Conservation (phyloP, 2,329 filamentous ascomycete genomes). For the Periconia macrospinosa region DNA sequence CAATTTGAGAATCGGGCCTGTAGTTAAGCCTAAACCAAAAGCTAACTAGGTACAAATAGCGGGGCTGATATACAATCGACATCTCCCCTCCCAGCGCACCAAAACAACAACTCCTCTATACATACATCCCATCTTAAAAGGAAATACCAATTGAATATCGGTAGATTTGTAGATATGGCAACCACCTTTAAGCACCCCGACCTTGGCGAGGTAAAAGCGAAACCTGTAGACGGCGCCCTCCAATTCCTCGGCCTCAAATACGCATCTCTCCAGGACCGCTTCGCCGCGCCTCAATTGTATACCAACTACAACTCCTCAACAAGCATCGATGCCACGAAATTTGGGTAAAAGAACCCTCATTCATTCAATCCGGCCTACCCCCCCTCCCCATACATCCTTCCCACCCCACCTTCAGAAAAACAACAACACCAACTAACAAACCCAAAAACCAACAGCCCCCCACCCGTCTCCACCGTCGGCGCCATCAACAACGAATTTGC, state of each 20-base stretch:
- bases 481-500: slow-evolving; percentile 51
- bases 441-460: slow-evolving; percentile 12
- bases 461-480: slow-evolving; percentile 43
- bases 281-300: slow-evolving; percentile 37
- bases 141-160: no score
- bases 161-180: slow-evolving; percentile 14
- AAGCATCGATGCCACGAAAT: slow-evolving; percentile 37
- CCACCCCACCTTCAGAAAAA: no score
- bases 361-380: not conserved
- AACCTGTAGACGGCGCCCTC: slow-evolving; percentile 22
- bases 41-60: no score
- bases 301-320: slow-evolving; percentile 21
- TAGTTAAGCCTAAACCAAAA: no score
- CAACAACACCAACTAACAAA: not conserved
- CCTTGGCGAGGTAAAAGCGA: slow-evolving; percentile 31
- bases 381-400: not conserved
- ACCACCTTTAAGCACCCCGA: slow-evolving; percentile 21
- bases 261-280: slow-evolving; percentile 41
- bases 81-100: no score
- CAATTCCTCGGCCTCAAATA: slow-evolving; percentile 46
- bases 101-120: no score
- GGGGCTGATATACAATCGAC: no score
- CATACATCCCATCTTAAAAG: no score
- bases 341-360: slow-evolving; percentile 26
- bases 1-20: no score